phyloP scores from a whole-genome alignment of 495 filamentous ascomycete species.

The Choiromyces venosus region DNA sequence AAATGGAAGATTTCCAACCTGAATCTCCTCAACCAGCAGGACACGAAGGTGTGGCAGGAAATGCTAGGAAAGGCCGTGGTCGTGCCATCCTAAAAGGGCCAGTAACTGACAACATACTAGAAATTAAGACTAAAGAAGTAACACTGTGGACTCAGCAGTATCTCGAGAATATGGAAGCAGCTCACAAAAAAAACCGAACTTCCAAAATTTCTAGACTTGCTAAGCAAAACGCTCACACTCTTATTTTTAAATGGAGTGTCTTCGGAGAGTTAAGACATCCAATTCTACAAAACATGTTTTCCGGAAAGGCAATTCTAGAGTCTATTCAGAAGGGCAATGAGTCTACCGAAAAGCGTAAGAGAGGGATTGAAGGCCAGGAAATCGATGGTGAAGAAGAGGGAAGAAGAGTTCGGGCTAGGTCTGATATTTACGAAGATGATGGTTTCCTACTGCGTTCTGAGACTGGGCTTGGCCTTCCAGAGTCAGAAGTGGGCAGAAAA shows the following conservation, averaged over 20 bases:
- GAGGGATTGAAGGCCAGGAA: background rate
- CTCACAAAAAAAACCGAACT: conserved; percentile 23
- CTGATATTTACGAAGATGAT: background rate
- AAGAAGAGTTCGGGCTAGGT: conserved; percentile 24
- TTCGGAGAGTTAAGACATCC: conserved; percentile 34
- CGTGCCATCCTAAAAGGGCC: background rate
- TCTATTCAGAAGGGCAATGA: conserved; percentile 6
- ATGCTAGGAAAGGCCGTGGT: conserved; percentile 32
- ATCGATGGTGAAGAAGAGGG: conserved; percentile 11
- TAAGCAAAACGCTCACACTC: conserved; percentile 48
- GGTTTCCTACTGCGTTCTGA: conserved; percentile 5
- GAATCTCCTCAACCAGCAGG: background rate
- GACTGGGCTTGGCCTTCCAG: conserved; percentile 25
- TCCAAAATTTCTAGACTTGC: conserved; percentile 35
- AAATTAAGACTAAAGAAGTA: conserved; percentile 54
- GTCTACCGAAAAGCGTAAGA: conserved; percentile 8
- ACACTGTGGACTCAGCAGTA: conserved; percentile 59
- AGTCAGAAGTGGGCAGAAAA: conserved; percentile 27
- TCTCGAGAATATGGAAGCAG: conserved; percentile 50
- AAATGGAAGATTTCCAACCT: background rate
- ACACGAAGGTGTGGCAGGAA: background rate
- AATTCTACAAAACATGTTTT: conserved; percentile 30
- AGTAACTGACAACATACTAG: conserved; percentile 45
- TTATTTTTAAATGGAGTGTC: conserved; percentile 49
- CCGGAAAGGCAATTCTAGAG: conserved; percentile 27